Evolutionary conservation across 1,139 yeast species (phyloP).

Genomic region (Diutina pseudorugosa): DNA sequence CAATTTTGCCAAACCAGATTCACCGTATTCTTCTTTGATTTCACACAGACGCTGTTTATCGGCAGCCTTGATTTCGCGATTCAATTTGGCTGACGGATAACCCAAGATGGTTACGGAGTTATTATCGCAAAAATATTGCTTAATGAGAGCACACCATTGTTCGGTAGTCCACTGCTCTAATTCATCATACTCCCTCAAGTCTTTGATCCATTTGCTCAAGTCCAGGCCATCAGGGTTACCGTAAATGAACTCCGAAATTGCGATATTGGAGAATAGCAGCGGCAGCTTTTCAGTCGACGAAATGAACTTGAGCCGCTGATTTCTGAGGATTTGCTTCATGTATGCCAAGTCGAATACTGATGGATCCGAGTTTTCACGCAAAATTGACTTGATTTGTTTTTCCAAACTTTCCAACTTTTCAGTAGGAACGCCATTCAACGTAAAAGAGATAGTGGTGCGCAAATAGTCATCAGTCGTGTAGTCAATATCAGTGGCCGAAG

Average conservation of each 20-base stretch:
- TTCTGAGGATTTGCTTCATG: conserved; percentile 55
- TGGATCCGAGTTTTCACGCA: conserved; percentile 37
- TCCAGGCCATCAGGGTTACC: conserved; percentile 54
- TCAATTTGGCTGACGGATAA: conserved; percentile 57
- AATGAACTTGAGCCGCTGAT: conserved; percentile 50
- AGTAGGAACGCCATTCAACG: conserved; percentile 67
- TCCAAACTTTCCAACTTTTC: conserved; percentile 45
- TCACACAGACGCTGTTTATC: conserved; percentile 36
- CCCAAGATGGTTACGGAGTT: conserved; percentile 67
- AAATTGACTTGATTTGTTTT: conserved; percentile 33
- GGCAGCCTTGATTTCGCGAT: conserved; percentile 38
- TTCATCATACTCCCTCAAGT: conserved; percentile 47
- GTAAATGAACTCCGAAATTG: conserved; percentile 71
- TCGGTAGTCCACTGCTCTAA: conserved; percentile 49
- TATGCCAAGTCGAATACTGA: conserved; percentile 48
- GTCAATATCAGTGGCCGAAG: conserved; percentile 64
- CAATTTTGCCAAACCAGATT: conserved; percentile 44
- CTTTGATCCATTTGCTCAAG: conserved; percentile 40
- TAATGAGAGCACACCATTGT: conserved; percentile 54
- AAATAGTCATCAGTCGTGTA: conserved; percentile 62
- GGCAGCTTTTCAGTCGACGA: conserved; percentile 59
- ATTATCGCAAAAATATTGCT: conserved; percentile 45
- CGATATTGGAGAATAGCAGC: conserved; percentile 47
- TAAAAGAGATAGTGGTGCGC: conserved; percentile 45
- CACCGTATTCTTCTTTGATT: conserved; percentile 43